Evolutionary conservation across 73 alveolate species (phyloP), one percentile per base, ranked within the genome.

Genomic region (Uronychia binucleata): DNA sequence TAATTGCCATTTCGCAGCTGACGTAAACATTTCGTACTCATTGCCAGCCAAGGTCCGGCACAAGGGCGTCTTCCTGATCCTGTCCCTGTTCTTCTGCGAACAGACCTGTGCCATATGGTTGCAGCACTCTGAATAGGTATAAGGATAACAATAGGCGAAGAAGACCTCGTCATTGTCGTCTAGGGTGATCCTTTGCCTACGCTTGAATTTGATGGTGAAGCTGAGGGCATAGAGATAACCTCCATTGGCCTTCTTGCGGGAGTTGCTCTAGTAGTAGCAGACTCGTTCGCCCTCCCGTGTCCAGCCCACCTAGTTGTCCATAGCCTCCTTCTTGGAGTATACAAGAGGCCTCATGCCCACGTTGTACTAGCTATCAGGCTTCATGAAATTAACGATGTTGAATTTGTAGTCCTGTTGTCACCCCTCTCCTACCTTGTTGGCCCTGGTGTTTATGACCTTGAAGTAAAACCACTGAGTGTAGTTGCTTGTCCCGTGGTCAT

Each of bases 391-490:
- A 79, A 98, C 93, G 35, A 98, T 96, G 93, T 98, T 98, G 94
- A 98, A 98, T 78, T 98, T 93, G 57, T 96, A 97, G 67, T 90
- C n/a, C n/a, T n/a, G n/a, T n/a, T n/a, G n/a, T n/a, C n/a, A n/a
- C n/a, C n/a, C n/a, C n/a, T n/a, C n/a, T n/a, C n/a, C n/a, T n/a
- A n/a, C 96, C 28, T 89, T 94, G 75, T 97, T 98, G 84, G 92
- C 93, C 80, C 98, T 93, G 33, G 99, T 98, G 84, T 98, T 98
- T 0, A 96, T 86, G 28, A 98, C 98, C 8, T 97, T 90, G 85
- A 98, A 98, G 83, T 92, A 98, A 84, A 94, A 98, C 99, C 99
- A 98, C 86, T 98, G 98, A 30, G 99, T 98, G 91, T 96, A 97
- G 77, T n/a, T n/a, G n/a, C n/a, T n/a, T n/a, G n/a, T n/a, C n/a